Evolutionary conservation across 2,329 filamentous ascomycete species (phyloP), one percentile per base, ranked within the genome.

Genomic region (Neocatenulostroma microsporum): DNA sequence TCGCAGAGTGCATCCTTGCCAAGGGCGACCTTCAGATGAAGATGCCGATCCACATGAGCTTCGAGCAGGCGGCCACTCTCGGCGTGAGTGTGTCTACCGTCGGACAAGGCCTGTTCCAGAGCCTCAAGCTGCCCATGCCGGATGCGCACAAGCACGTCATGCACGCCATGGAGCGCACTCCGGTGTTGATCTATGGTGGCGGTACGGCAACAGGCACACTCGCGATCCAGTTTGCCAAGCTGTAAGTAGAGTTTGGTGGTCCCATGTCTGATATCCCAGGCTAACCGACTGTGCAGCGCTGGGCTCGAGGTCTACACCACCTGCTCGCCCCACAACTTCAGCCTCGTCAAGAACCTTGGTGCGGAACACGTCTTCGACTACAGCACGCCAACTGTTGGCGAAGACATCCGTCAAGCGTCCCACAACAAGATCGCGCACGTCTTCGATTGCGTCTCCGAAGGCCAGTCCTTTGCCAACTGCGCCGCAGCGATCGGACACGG

Each of bases 1-100:
- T 75, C 47, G 69, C 66, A 5, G 62, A 73, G 34, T 67, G 69
- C 44, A 60, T 71, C 28, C 57, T 64, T 12, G 69, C 57, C n/a
- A 73, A 70, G 43, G 68, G 57, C 0, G 66, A 67, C 35, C 32
- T 70, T 4, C 57, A 63, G 34, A 53, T 66, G 30, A 60, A 60
- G 17, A 58, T 74, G 7, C 63, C 69, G 1, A 61, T 69, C 15
- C 46, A 49, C 23, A 34, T 74, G 38, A 63, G 60, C 25, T 68
- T 69, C 45, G 65, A 72, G 41, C 63, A 69, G 14, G 72, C 68
- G 0, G 60, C 68, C 3, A 70, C 69, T 0, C 49, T 73, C 2
- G 67, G 68, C 1, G 60, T 69, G 1, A 70, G 67, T 2, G 53
- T 73, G 26, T 54, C 48, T n/a, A 73, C 71, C 3, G 60, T 67